These are phyloP conservation scores for Geotrichum macrosporum DNA, from an alignment of 1,139 yeast genomes.

Conservation along the genomic window DNA sequence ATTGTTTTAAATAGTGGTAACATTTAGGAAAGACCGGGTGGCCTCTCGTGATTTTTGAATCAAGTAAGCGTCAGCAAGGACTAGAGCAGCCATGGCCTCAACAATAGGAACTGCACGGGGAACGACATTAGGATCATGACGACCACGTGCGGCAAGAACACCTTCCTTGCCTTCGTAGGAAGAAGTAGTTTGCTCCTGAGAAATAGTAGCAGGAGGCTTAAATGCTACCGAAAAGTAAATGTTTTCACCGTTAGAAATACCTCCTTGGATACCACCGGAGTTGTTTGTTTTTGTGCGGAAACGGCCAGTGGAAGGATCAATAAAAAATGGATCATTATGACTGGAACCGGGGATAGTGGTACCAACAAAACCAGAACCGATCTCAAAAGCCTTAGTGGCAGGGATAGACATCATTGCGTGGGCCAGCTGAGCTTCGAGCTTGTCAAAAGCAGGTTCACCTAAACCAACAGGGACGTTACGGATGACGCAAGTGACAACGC, in stretches of 20 bases:
- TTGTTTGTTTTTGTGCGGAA: conserved; percentile 84
- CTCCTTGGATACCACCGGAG: conserved; percentile 98
- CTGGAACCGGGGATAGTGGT: conserved; percentile 85
- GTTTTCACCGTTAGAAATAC: conserved; percentile 92
- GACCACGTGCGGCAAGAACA: conserved; percentile 88
- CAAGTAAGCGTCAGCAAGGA: conserved; percentile 76
- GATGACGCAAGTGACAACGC: conserved; percentile 94
- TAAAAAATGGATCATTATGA: conserved; percentile 72
- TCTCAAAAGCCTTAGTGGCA: conserved; percentile 95
- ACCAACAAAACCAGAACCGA: conserved; percentile 94
- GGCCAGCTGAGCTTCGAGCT: conserved; percentile 87
- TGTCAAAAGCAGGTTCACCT: conserved; percentile 97
- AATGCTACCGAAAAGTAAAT: conserved; percentile 93
- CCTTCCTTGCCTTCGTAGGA: conserved; percentile 85
- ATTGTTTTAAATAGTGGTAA: too few species aligned
- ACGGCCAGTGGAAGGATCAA: conserved; percentile 39
- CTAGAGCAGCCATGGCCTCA: conserved; percentile 96
- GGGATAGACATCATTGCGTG: conserved; percentile 98
- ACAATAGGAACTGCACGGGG: conserved; percentile 98
- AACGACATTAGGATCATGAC: conserved; percentile 97
- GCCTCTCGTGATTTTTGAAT: conserved; percentile 82
- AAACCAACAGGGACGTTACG: conserved; percentile 90
- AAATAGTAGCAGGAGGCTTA: conserved; percentile 96
- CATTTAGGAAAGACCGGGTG: conserved; percentile 33
- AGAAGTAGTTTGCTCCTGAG: conserved; percentile 85